Evolutionary conservation across 2,329 filamentous ascomycete species (phyloP), one percentile per base, ranked within the genome.

Genomic region (Xylaria arbuscula): DNA sequence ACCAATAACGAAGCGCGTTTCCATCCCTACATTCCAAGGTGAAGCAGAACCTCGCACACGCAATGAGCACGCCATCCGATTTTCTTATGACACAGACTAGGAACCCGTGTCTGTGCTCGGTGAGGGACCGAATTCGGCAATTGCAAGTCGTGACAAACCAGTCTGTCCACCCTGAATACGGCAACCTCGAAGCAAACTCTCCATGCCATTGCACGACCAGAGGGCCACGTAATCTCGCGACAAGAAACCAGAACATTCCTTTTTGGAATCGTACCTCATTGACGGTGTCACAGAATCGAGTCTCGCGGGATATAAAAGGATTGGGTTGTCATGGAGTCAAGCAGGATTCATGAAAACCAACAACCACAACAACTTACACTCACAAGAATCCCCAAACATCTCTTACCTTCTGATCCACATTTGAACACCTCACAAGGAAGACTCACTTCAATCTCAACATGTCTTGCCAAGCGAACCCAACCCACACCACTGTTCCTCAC

Each of bases 161-260:
- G 11, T 34, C 38, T n/a, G 58, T 62, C 55, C 42, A 28, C 40
- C 47, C 42, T 17, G 40, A 45, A 34, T 8, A 57, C 55, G 40
- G 51, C 24, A 50, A 36, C 22, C 32, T 17, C 15, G 9, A 19
- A 13, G 19, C 22, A 47, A 53, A 50, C 11, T 17, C 42, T 15
- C 8, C 62, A 56, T 68, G 70, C 51, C 62, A 70, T 70, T 66
- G 64, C 67, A 64, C 67, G 51, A 68, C 67, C 19, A 3, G 11
- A 22, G 22, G 60, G 67, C 62, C 67, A 45, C 67, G 67, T 65
- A 67, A 67, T 71, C 36, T 54, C 17, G 48, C 57, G 42, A 66
- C 28, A 24, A 2, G 28, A 22, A 15, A 62, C 9, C 32, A 22
- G 50, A 32, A 22, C 47, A 32, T 24, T 9, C 36, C 9, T 8